Evolutionary conservation across 768 basidiomycete species (phyloP).

Genomic region (Omphalotus guepiniiformis): DNA sequence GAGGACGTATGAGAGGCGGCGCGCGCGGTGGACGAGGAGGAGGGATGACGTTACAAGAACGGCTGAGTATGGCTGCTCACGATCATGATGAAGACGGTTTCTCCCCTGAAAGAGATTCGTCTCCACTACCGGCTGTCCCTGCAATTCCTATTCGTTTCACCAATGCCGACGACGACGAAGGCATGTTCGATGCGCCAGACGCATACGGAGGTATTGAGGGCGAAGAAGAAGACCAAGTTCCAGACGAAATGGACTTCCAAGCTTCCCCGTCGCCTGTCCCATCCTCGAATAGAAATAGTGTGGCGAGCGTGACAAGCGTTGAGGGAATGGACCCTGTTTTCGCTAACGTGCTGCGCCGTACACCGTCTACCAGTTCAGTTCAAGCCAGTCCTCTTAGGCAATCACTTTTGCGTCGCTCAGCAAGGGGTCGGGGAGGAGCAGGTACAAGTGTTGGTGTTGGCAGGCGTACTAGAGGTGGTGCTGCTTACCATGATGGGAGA

Average conservation of each 20-base stretch:
- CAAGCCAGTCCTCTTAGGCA: conserved; percentile 57
- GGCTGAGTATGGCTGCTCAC: conserved; percentile 29
- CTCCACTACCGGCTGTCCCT: conserved; percentile 28
- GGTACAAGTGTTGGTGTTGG: conserved; percentile 28
- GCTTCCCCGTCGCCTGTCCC: conserved; percentile 35
- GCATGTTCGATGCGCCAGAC: conserved; percentile 5
- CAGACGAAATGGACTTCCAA: conserved; percentile 18
- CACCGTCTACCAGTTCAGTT: conserved; percentile 40
- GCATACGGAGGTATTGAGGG: conserved; percentile 18
- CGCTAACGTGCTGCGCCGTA: conserved; percentile 69
- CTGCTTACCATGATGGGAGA: conserved; percentile 64
- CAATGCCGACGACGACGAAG: not conserved
- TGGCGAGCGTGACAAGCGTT: conserved; percentile 25
- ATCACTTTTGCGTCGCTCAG: conserved; percentile 46
- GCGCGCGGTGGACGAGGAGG: conserved; percentile 27
- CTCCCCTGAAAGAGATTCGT: not conserved
- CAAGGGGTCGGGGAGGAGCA: conserved; percentile 45
- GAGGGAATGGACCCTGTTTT: conserved; percentile 88
- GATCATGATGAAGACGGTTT: conserved; percentile 3
- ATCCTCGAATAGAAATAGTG: conserved; percentile 58
- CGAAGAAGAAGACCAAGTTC: conserved; percentile 26
- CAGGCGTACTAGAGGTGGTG: conserved; percentile 60
- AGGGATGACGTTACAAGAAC: conserved; percentile 30
- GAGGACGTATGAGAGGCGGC: conserved; percentile 15
- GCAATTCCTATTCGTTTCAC: conserved; percentile 29